phyloP scores from a whole-genome alignment of 2,329 filamentous ascomycete species.

The Botrytis galanthina region DNA sequence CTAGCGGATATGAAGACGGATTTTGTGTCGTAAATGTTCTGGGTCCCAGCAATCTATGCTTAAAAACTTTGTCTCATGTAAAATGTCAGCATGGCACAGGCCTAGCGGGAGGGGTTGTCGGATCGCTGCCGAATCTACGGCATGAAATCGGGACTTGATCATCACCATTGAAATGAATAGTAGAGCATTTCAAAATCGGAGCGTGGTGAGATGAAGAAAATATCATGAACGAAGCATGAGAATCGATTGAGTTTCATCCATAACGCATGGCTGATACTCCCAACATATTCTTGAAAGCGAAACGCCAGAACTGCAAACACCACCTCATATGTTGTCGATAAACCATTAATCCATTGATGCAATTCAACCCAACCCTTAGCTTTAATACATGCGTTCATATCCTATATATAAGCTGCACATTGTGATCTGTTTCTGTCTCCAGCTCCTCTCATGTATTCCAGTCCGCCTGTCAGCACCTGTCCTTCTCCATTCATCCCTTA shows the following conservation, averaged over 20 bases:
- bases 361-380: not conserved
- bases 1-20: not conserved
- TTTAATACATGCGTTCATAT: not conserved
- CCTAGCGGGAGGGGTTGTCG: not conserved
- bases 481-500: constrained; percentile 22
- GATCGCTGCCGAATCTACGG: not conserved
- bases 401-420: not conserved
- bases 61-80: not conserved
- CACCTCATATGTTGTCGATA: not conserved
- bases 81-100: not conserved
- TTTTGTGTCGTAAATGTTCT: not conserved
- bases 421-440: not conserved
- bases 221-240: not conserved
- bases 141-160: not conserved
- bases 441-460: not conserved
- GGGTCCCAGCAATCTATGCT: not conserved
- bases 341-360: not conserved
- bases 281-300: not conserved
- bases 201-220: not conserved
- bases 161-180: not conserved
- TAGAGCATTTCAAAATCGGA: not conserved
- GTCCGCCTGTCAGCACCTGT: constrained; percentile 20
- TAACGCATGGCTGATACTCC: not conserved
- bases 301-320: not conserved
- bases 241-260: not conserved